Evolutionary conservation across 306 rosid species (phyloP), one percentile per base, ranked within the genome.

Genomic region (Rosa persica): DNA sequence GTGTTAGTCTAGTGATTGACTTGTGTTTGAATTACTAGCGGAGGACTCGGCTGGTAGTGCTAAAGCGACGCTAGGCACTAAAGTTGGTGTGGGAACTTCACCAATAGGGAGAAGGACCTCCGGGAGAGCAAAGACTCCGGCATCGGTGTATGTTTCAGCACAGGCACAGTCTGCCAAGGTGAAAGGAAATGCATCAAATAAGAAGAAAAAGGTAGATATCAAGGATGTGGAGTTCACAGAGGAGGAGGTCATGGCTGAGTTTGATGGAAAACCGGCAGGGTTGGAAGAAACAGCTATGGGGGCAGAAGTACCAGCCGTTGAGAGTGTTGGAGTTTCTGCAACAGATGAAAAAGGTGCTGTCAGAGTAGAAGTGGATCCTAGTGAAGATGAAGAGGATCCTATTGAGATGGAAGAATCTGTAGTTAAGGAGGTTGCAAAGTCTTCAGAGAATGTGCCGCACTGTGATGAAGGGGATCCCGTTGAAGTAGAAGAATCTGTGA

Each of bases 121-220:
- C 0, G 85, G 74, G 51, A 89, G 81, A 78, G 46, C 79, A 20
- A 85, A 84, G 69, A 58, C 71, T 15, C 71, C 27, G 34, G 25
- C 71, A 46, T 75, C 81, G 1, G 49, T 47, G 19, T 70, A 81
- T 64, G 78, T 60, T 76, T 74, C 78, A 8, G 23, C 23, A 16
- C 73, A 16, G 58, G 52, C 77, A 72, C 72, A 79, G 49, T 67
- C 77, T 54, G 74, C 40, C 61, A 75, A 73, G 83, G 87, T 39
- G 25, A 83, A 71, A 30, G 80, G 58, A 76, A 86, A 74, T 67
- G 89, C 85, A 76, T 75, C 83, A 36, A 84, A 17, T 62, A 54
- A 83, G 84, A 84, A 83, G 79, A 82, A 67, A 27, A 73, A 64
- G 15, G 78, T 36, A 10, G 78, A 79, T 77, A 72, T 66, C 0